Conservation (phyloP, 805 yeast genomes). For the Dipodascus geniculatus region DNA sequence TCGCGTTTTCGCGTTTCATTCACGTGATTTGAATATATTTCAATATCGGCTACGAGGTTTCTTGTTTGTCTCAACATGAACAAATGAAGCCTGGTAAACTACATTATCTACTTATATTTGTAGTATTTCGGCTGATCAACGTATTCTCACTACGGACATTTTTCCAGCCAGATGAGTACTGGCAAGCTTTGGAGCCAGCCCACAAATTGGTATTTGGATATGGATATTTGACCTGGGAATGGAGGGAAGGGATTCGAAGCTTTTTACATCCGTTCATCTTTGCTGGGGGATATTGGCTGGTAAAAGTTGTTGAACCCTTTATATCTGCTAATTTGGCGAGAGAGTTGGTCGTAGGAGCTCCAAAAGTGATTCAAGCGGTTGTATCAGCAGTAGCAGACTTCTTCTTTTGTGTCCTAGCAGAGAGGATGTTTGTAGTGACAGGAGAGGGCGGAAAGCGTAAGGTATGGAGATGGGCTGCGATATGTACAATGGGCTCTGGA, state of each 20-base stretch:
- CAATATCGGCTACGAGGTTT: too few species aligned
- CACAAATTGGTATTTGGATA: slow-evolving; percentile 61
- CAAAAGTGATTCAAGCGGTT: slow-evolving; percentile 58
- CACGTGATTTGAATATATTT: background rate
- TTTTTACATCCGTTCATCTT: slow-evolving; percentile 71
- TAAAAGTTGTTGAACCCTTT: slow-evolving; percentile 26
- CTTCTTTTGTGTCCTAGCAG: slow-evolving; percentile 39
- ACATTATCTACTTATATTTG: slow-evolving; percentile 12
- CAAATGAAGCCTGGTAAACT: background rate
- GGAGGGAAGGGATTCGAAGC: slow-evolving; percentile 66
- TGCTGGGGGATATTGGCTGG: slow-evolving; percentile 32
- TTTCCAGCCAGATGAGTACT: slow-evolving; percentile 94
- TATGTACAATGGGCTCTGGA: slow-evolving; percentile 46
- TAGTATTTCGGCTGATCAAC: slow-evolving; percentile 44
- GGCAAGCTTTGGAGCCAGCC: slow-evolving; percentile 90
- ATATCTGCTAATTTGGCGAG: slow-evolving; percentile 24
- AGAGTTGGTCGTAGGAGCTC: slow-evolving; percentile 24
- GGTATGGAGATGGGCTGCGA: slow-evolving; percentile 26
- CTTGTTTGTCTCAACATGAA: too few species aligned
- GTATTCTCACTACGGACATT: slow-evolving; percentile 56
- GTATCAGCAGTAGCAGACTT: slow-evolving; percentile 66
- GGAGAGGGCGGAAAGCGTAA: background rate
- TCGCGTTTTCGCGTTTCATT: too few species aligned
- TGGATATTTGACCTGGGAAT: slow-evolving; percentile 92
- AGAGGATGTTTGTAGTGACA: slow-evolving; percentile 18